phyloP scores from a whole-genome alignment of 306 rosid genomes.

The Quillaja saponaria region DNA sequence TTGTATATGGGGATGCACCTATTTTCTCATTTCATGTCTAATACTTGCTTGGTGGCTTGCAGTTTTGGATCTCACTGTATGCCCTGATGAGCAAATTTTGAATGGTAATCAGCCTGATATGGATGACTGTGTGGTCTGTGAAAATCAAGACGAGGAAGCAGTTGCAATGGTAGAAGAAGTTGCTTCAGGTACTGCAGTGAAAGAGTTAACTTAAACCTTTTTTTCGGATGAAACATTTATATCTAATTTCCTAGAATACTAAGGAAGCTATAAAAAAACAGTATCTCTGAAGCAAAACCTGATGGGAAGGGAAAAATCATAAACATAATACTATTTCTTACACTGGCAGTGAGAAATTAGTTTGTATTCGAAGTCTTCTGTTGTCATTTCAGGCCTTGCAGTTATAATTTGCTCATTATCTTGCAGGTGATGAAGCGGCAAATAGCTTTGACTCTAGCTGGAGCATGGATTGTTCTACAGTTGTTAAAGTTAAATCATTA shows the following conservation, averaged over 20 bases:
- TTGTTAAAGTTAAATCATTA: conserved; percentile 72
- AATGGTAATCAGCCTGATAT: conserved; percentile 71
- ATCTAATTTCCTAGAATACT: not conserved
- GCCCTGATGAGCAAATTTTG: conserved; percentile 83
- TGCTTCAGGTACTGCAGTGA: conserved; percentile 59
- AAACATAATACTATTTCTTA: not conserved
- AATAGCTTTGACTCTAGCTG: conserved; percentile 72
- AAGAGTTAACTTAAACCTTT: conserved; percentile 6
- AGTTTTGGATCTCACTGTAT: conserved; percentile 55
- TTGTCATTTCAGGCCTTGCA: conserved; percentile 10
- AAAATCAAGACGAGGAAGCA: conserved; percentile 76
- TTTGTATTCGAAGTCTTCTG: conserved; percentile 7
- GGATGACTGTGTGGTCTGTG: conserved; percentile 67
- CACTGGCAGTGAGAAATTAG: conserved; percentile 12
- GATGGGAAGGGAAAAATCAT: not conserved
- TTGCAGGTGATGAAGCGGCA: conserved; percentile 79
- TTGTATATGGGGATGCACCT: not conserved
- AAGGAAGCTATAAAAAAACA: not conserved
- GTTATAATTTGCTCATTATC: conserved; percentile 20
- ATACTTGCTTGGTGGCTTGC: conserved; percentile 28
- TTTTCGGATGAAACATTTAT: conserved; percentile 8
- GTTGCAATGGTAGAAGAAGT: conserved; percentile 83
- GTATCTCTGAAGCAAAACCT: not conserved
- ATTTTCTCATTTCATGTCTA: conserved; percentile 4
- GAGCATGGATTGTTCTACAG: conserved; percentile 75